Evolutionary conservation across 192 early-diverging fungal species (phyloP).

Genomic region (Kappamyces sp.): DNA sequence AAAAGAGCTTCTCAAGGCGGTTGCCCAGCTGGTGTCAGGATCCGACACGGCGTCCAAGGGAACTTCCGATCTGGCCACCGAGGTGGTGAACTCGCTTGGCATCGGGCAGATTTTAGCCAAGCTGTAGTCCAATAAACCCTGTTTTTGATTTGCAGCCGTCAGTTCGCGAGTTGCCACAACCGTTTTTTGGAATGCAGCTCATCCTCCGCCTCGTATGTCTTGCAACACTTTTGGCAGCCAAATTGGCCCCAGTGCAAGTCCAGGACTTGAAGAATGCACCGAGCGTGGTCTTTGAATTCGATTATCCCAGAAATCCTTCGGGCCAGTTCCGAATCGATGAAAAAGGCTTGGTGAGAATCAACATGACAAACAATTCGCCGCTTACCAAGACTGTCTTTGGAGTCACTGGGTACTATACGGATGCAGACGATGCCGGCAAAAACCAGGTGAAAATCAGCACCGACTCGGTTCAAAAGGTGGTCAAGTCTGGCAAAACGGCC

Average conservation of each 20-base stretch:
- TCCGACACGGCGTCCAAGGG: too few species aligned
- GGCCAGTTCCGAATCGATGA: conserved; percentile 3
- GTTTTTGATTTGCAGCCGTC: too few species aligned
- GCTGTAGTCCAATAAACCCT: too few species aligned
- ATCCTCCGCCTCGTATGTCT: too few species aligned
- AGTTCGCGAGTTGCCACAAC: too few species aligned
- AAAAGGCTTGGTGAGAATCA: conserved; percentile 10
- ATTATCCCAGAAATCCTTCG: conserved; percentile 12
- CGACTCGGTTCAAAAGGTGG: neutral
- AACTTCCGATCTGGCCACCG: too few species aligned
- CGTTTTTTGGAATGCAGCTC: too few species aligned
- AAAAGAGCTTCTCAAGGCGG: too few species aligned
- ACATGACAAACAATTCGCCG: conserved; percentile 14
- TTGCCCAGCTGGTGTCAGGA: too few species aligned
- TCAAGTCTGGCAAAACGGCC: conserved; percentile 10
- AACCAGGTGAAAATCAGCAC: conserved; percentile 5
- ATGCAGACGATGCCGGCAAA: conserved; percentile 4
- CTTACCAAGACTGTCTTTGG: conserved; percentile 12
- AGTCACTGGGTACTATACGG: conserved; percentile 4
- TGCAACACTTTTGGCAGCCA: neutral
- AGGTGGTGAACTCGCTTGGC: too few species aligned
- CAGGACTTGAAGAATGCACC: conserved; percentile 1
- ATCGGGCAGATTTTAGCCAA: too few species aligned
- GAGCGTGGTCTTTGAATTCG: conserved; percentile 7
- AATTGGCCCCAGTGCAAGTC: conserved; percentile 1